Conservation (phyloP, 2,329 filamentous ascomycete species). For the Penicillium corylophilum region DNA sequence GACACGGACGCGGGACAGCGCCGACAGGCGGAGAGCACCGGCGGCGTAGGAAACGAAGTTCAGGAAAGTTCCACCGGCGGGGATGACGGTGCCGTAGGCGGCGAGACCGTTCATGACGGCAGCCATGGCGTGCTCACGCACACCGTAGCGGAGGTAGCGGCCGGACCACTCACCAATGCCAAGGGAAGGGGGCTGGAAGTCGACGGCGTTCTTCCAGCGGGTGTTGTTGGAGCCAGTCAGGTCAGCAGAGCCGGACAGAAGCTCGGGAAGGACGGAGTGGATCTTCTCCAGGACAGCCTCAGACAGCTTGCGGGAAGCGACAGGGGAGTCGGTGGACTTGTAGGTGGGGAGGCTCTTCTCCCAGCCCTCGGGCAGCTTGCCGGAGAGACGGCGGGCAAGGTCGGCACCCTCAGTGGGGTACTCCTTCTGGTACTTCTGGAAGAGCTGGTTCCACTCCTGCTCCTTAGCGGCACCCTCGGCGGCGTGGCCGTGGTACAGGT, state of each 20-base stretch:
- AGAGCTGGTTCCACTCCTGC: constrained; percentile 91
- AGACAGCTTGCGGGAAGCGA: constrained; percentile 94
- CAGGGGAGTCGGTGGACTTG: constrained; percentile 77
- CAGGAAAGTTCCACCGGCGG: constrained; percentile 93
- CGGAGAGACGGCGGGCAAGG: constrained; percentile 73
- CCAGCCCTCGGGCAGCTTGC: constrained; percentile 92
- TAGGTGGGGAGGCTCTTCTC: constrained; percentile 90
- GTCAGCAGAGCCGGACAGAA: constrained; percentile 94
- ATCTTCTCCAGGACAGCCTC: constrained; percentile 91
- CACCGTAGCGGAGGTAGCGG: constrained; percentile 68
- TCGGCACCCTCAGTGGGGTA: constrained; percentile 78
- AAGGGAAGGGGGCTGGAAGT: constrained; percentile 89
- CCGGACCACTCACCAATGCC: constrained; percentile 87
- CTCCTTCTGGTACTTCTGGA: constrained; percentile 79
- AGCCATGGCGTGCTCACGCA: constrained; percentile 54
- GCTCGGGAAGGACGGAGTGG: constrained; percentile 77
- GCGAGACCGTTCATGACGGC: constrained; percentile 70
- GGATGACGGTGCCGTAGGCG: constrained; percentile 92
- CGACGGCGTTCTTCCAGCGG: constrained; percentile 91
- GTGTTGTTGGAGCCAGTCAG: constrained; percentile 98
- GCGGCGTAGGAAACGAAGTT: constrained; percentile 99
- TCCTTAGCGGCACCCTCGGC: constrained; percentile 84
- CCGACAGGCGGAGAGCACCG: constrained; percentile 89
- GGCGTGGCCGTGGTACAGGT: constrained; percentile 80
- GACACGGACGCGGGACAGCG: constrained; percentile 83